Evolutionary conservation across 176 grass and related monocot genomes (phyloP), one percentile per base, ranked within the genome.

Genomic region (Juncus inflexus): DNA sequence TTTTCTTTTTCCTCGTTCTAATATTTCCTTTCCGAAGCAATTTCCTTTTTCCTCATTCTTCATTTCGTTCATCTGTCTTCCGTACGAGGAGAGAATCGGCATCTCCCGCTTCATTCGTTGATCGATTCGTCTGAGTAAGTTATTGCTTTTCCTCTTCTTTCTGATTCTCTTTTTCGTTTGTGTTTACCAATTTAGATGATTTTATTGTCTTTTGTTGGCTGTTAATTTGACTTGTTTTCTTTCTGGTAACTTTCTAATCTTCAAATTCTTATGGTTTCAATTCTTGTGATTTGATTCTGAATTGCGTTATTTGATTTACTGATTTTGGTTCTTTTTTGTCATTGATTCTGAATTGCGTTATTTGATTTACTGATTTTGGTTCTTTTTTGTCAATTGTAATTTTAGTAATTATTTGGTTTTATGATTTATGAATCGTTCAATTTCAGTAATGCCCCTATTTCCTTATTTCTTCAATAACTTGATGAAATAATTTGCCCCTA

Each of bases 121-220:
- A 66, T 60, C 54, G 40, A 75, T 61, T 50, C 11, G 14, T 59
- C 42, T 58, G 14, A 55, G 54, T 71, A 71, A 71, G 52, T 59
- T 59, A 0, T 70, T 15, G 53, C 11, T 71, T 71, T 35, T 58
- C 52, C 42, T 40, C 9, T 59, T 59, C 15, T n/a, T 69, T 39
- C 50, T 55, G 36, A 15, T 0, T 15, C 50, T 54, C 55, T 69
- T 69, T 55, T 2, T 38, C 50, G 11, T 5, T 19, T 35, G 37
- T 57, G 0, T 35, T 35, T 14, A 40, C 13, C 38, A 55, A 54
- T 28, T 56, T 56, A 3, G 8, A 54, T 16, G 66, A 6, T 49
- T 9, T 39, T 7, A 40, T n/a, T 28, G 53, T 52, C 53, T 49
- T 39, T 69, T 52, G 35, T 58, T 19, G 39, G 51, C 9, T 57